phyloP scores from a whole-genome alignment of 2,329 filamentous ascomycete species.

The Sporothrix inflata region DNA sequence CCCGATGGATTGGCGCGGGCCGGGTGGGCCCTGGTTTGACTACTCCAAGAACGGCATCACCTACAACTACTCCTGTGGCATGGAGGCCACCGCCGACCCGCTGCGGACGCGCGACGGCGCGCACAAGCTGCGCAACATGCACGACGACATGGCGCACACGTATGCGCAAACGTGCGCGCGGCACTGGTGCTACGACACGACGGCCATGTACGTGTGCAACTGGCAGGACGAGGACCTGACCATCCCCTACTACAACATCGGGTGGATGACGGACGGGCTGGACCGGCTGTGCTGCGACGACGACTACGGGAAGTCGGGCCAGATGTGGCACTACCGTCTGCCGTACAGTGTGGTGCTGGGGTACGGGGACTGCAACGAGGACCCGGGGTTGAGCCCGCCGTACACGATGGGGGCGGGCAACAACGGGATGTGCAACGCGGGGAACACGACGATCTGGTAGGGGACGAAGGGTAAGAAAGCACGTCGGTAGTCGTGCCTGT shows the following conservation, averaged over 20 bases:
- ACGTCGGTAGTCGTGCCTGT: background rate
- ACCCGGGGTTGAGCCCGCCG: conserved; percentile 1
- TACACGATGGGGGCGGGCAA: conserved; percentile 25
- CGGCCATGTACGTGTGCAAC: conserved; percentile 31
- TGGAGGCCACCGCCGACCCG: conserved; percentile 22
- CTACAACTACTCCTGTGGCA: conserved; percentile 29
- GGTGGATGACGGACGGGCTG: conserved; percentile 30
- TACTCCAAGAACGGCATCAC: conserved; percentile 12
- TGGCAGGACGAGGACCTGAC: conserved; percentile 8
- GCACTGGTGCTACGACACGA: conserved; percentile 31
- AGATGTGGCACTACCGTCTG: conserved; percentile 28
- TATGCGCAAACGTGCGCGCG: conserved; percentile 16
- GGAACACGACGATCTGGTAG: conserved; percentile 8
- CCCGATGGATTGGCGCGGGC: background rate
- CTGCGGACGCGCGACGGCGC: background rate
- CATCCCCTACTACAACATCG: conserved; percentile 30
- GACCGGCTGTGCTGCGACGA: conserved; percentile 29
- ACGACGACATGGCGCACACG: background rate
- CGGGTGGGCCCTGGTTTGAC: conserved; percentile 22
- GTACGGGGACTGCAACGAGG: conserved; percentile 28
- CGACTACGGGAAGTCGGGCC: conserved; percentile 26
- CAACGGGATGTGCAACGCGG: conserved; percentile 17
- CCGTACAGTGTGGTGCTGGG: conserved; percentile 30
- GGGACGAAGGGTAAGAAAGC: background rate
- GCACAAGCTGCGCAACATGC: conserved; percentile 25